Conservation (phyloP, 2,329 filamentous ascomycete species). For the Colletotrichum higginsianum region DNA sequence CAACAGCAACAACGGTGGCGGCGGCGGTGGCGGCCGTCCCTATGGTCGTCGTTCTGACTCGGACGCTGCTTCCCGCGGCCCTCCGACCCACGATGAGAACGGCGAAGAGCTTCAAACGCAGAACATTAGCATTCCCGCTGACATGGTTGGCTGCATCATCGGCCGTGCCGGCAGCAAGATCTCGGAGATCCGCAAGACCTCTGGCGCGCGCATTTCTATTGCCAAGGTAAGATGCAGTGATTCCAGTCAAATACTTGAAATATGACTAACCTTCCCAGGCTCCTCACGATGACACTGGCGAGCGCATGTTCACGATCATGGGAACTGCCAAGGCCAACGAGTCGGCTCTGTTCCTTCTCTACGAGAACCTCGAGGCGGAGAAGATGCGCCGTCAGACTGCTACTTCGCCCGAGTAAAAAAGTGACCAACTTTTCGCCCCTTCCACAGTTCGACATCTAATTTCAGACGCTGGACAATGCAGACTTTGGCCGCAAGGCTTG, state of each 20-base stretch:
- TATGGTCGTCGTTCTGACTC: constrained; percentile 87
- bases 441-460: constrained; percentile 20
- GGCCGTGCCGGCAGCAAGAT: constrained; percentile 96
- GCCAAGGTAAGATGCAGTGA: constrained; percentile 77
- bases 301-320: constrained; percentile 99
- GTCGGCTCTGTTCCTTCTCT: constrained; percentile 94
- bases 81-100: constrained; percentile 92
- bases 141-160: constrained; percentile 99
- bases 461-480: constrained; percentile 30
- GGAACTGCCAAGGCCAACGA: constrained; percentile 95
- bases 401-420: constrained; percentile 65
- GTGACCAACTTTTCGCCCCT: constrained; percentile 26
- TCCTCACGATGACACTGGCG: constrained; percentile 95
- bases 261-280: constrained; percentile 63
- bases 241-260: not conserved
- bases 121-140: constrained; percentile 98
- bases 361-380: constrained; percentile 98
- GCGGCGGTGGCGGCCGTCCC: constrained; percentile 70
- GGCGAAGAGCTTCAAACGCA: constrained; percentile 98
- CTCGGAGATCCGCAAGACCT: constrained; percentile 97
- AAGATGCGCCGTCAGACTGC: constrained; percentile 92
- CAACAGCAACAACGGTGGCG: constrained; percentile 48
- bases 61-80: constrained; percentile 84
- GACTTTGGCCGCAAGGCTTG: constrained; percentile 40
- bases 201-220: constrained; percentile 96